phyloP scores from a whole-genome alignment of 2,329 filamentous ascomycete species.

The Xylariaceae sp. region DNA sequence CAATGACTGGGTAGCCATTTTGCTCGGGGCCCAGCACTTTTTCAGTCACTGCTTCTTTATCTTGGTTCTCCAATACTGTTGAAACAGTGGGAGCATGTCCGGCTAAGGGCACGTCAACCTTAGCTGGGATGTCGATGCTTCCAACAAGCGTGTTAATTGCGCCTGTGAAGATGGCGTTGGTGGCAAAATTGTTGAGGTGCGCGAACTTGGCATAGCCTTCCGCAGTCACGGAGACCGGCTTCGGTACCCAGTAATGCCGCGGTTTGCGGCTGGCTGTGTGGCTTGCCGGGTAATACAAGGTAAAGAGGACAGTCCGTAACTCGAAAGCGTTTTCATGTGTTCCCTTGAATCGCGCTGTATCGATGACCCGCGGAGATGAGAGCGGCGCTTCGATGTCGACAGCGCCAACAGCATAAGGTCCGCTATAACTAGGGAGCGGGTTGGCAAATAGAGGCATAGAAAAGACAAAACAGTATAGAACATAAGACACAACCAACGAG shows the following conservation, averaged over 20 bases:
- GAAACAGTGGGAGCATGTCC: conserved; percentile 20
- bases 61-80: conserved; percentile 26
- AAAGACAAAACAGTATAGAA: conserved; percentile 44
- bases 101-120: conserved; percentile 48
- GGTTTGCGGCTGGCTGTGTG: conserved; percentile 29
- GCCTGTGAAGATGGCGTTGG: conserved; percentile 47
- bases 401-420: conserved; percentile 48
- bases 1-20: conserved; percentile 45
- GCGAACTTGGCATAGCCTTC: conserved; percentile 51
- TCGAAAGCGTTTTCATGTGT: conserved; percentile 46
- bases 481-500: conserved; percentile 37
- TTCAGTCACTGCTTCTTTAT: conserved; percentile 25
- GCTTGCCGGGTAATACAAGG: conserved; percentile 51
- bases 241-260: conserved; percentile 49
- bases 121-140: conserved; percentile 49
- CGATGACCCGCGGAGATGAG: conserved; percentile 31
- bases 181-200: conserved; percentile 46
- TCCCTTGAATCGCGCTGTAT: conserved; percentile 43
- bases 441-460: conserved; percentile 48
- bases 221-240: conserved; percentile 47
- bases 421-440: conserved; percentile 48
- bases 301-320: conserved; percentile 51
- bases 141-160: conserved; percentile 47
- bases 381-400: conserved; percentile 48
- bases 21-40: conserved; percentile 26